Evolutionary conservation across 805 yeast species (phyloP).

Genomic region (Nakazawaea pomicola): DNA sequence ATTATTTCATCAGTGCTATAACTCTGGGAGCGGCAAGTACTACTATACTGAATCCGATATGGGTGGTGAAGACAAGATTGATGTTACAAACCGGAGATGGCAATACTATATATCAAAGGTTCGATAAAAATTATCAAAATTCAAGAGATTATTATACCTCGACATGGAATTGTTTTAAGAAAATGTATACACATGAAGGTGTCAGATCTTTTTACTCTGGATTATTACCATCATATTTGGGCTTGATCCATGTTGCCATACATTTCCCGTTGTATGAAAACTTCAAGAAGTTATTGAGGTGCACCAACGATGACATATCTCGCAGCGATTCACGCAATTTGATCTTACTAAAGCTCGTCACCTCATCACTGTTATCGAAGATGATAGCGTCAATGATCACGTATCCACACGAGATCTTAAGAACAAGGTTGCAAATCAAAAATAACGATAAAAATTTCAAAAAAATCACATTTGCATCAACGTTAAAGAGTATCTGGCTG

Average conservation of each 20-base stretch:
- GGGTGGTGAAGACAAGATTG: conserved; percentile 95
- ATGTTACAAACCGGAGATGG: conserved; percentile 73
- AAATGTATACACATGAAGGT: conserved; percentile 81
- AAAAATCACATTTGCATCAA: conserved; percentile 21
- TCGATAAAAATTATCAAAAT: conserved; percentile 15
- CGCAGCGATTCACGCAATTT: conserved; percentile 3
- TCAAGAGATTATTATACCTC: conserved; percentile 52
- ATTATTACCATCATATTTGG: conserved; percentile 82
- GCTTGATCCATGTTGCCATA: conserved; percentile 88
- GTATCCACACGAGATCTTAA: conserved; percentile 91
- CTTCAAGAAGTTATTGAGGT: conserved; percentile 51
- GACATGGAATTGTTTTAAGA: conserved; percentile 76
- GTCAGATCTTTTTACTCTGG: conserved; percentile 81
- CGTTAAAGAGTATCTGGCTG: conserved; percentile 37
- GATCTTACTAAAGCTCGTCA: conserved; percentile 36
- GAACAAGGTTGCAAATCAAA: conserved; percentile 81
- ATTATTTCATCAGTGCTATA: conserved; percentile 59
- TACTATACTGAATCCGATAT: conserved; percentile 84
- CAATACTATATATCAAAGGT: conserved; percentile 31
- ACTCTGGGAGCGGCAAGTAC: conserved; percentile 89
- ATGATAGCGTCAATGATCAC: conserved; percentile 86
- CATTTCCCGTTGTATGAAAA: conserved; percentile 93
- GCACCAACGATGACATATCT: conserved; percentile 19
- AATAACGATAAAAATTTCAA: conserved; percentile 14
- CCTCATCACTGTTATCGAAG: conserved; percentile 77